phyloP scores from a whole-genome alignment of 495 filamentous ascomycete species.

The Penicillium alfredii region DNA sequence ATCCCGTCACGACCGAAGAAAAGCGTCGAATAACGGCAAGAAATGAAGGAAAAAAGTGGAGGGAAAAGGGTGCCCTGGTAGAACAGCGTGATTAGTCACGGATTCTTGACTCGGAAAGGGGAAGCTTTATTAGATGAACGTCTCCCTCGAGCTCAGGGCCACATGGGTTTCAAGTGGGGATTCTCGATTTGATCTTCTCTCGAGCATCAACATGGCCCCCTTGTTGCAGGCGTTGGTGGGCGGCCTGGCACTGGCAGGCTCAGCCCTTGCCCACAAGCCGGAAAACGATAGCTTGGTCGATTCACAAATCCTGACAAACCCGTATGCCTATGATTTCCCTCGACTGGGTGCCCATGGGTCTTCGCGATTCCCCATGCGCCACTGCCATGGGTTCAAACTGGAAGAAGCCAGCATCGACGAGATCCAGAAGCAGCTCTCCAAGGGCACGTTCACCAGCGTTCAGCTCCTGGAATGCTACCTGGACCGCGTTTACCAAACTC shows the following conservation, averaged over 20 bases:
- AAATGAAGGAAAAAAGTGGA: no score
- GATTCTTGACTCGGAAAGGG: background rate
- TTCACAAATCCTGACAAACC: slow-evolving; percentile 28
- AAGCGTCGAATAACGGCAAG: no score
- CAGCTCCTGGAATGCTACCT: slow-evolving; percentile 49
- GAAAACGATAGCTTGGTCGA: slow-evolving; percentile 21
- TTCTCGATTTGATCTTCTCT: slow-evolving; percentile 1
- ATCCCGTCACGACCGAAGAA: no score
- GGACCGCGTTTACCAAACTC: slow-evolving; percentile 47
- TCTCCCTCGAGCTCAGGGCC: slow-evolving; percentile 10
- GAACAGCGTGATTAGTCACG: no score
- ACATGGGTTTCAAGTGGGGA: slow-evolving; percentile 20
- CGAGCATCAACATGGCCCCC: slow-evolving; percentile 11
- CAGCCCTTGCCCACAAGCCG: slow-evolving; percentile 8
- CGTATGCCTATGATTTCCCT: slow-evolving; percentile 42
- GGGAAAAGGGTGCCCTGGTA: no score
- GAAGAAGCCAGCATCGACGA: slow-evolving; percentile 59
- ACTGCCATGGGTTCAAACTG: slow-evolving; percentile 53
- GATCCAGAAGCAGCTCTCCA: slow-evolving; percentile 39
- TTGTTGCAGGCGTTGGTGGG: slow-evolving; percentile 15
- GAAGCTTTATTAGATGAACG: slow-evolving; percentile 3
- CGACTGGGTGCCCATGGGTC: slow-evolving; percentile 24
- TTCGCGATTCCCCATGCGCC: slow-evolving; percentile 52
- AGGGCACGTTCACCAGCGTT: slow-evolving; percentile 41
- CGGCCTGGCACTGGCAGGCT: slow-evolving; percentile 18